Evolutionary conservation across 495 filamentous ascomycete genomes (phyloP).

Genomic region (Durotheca rogersii): DNA sequence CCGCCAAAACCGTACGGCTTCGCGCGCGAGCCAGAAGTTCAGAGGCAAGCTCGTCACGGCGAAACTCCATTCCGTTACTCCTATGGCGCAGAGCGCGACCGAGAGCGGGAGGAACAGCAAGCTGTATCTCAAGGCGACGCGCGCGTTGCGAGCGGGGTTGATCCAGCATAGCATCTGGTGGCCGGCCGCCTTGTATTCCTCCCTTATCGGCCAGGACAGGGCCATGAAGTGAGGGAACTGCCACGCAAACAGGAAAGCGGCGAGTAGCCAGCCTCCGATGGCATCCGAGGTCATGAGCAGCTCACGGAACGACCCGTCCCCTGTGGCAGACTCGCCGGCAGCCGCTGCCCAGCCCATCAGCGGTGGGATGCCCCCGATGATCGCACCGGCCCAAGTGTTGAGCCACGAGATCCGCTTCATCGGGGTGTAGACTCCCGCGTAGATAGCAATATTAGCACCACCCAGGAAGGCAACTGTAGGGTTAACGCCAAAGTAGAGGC

Average conservation of each 20-base stretch:
- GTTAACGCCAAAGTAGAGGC: constrained; percentile 87
- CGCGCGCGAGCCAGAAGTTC: constrained; percentile 81
- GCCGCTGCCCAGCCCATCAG: constrained; percentile 98
- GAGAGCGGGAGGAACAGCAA: constrained; percentile 86
- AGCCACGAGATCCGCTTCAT: constrained; percentile 82
- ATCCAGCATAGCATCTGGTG: constrained; percentile 90
- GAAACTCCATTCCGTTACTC: constrained; percentile 88
- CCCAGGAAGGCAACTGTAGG: constrained; percentile 88
- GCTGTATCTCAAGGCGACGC: constrained; percentile 87
- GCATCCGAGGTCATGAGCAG: constrained; percentile 62
- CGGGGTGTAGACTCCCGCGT: constrained; percentile 90
- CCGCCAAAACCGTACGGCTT: constrained; percentile 82
- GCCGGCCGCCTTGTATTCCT: constrained; percentile 86
- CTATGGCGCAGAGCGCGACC: constrained; percentile 72
- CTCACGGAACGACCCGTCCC: constrained; percentile 69
- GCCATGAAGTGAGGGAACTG: constrained; percentile 98
- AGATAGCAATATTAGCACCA: constrained; percentile 79
- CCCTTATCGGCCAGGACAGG: constrained; percentile 78
- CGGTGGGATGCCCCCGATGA: constrained; percentile 92
- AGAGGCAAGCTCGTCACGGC: constrained; percentile 75
- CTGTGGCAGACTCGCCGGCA: constrained; percentile 80
- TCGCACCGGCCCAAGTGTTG: constrained; percentile 93
- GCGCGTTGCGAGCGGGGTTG: constrained; percentile 77
- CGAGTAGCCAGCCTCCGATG: constrained; percentile 87
- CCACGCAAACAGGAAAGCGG: constrained; percentile 85